Evolutionary conservation across 345 rosid species (phyloP), one percentile per base, ranked within the genome.

Genomic region (Eucalyptus tenuipes): DNA sequence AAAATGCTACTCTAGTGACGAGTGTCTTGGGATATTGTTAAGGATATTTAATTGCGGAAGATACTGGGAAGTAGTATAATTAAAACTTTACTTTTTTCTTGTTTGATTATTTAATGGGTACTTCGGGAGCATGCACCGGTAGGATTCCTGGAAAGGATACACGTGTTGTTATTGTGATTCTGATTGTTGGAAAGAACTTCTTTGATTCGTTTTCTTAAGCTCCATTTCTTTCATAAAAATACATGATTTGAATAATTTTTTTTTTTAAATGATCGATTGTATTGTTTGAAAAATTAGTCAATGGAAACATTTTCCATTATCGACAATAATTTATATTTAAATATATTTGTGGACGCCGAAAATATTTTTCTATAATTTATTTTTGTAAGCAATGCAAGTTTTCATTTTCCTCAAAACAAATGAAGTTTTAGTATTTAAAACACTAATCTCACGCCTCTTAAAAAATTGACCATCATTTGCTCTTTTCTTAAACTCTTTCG

Each of bases 51-150:
- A 68, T 33, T 5, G 18, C 8, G 25, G 18, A 71, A 2, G 22
- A 18, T 71, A 5, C 2, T 3, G 27, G 27, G 42, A 71, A 71
- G 45, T 18, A 3, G 27, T 17, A 3, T 10, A 3, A 10, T 37
- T 71, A 18, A 71, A 71, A 18, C 13, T 17, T 1, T 71, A 18
- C 22, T 5, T 71, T 33, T 31, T 16, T 31, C 42, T 31, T 17
- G 10, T 68, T 16, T 10, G 79, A 31, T 68, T 64, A 64, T 29
- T 64, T 64, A 64, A n/a, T n/a, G 17, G 75, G 75, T n/a, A 16
- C 33, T 7, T 68, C 6, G 2, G 6, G 42, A 68, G 81, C 25
- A 37, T 18, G 10, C 45, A 0, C 20, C 2, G 2, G 8, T 18
- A 3, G 40, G 10, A 37, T 17, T 71, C 7, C 37, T 55, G 12